These are phyloP conservation scores for Leavenworthia alabamica DNA, from an alignment of 345 rosid genomes.

Conservation along the genomic window DNA sequence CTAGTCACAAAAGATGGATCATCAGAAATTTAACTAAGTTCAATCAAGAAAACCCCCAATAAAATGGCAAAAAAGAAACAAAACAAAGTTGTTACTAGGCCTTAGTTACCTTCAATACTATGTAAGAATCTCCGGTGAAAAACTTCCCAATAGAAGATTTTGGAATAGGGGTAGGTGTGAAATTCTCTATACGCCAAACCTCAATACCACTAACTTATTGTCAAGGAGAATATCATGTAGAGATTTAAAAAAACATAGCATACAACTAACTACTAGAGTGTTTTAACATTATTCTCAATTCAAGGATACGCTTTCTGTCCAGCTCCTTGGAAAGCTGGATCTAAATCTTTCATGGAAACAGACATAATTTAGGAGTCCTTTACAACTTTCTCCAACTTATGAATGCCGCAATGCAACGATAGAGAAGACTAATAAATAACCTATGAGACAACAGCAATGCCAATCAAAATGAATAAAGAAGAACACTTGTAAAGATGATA, in stretches of 20 bases:
- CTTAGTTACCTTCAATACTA: conserved; percentile 66
- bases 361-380: conserved; percentile 47
- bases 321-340: conserved; percentile 94
- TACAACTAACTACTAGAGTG: too few species aligned
- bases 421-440: conserved; percentile 28
- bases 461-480: neutral
- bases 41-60: neutral
- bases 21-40: neutral
- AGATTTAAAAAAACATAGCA: conserved; percentile 2
- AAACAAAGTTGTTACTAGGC: neutral
- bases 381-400: conserved; percentile 32
- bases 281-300: neutral
- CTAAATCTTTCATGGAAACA: conserved; percentile 97
- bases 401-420: conserved; percentile 24
- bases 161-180: conserved; percentile 56
- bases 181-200: conserved; percentile 95
- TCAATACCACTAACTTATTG: conserved; percentile 67
- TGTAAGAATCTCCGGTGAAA: conserved; percentile 92
- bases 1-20: conserved; percentile 30
- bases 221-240: conserved; percentile 42
- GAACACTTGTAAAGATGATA: neutral
- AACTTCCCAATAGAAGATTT: conserved; percentile 78
- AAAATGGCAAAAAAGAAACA: neutral
- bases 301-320: conserved; percentile 98
- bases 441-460: conserved; percentile 10